Conservation (phyloP, 257 asterid species). For the Lithospermum erythrorhizon region DNA sequence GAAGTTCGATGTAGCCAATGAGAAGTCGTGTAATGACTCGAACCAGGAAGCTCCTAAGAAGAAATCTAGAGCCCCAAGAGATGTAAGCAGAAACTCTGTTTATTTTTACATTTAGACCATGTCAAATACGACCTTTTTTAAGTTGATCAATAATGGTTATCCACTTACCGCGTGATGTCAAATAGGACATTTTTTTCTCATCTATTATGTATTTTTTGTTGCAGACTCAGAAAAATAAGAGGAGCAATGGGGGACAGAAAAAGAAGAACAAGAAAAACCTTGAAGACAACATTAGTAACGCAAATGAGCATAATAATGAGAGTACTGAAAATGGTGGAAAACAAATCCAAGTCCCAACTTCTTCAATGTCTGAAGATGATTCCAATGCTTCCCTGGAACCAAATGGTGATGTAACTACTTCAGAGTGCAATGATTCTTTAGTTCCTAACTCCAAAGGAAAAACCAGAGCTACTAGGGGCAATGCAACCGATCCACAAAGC, state of each 20-base stretch:
- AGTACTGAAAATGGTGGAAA: conserved; percentile 11
- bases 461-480: conserved; percentile 44
- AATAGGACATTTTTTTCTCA: conserved; percentile 5
- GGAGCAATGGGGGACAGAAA: conserved; percentile 17
- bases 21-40: conserved; percentile 3
- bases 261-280: conserved; percentile 34
- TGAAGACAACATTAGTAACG: conserved; percentile 4
- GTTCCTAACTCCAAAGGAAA: conserved; percentile 35
- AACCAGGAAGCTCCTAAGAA: conserved; percentile 30
- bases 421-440: conserved; percentile 20
- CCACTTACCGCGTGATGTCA: too few relatives aligned
- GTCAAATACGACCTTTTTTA: too few relatives aligned
- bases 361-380: conserved; percentile 44
- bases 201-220: conserved; percentile 3
- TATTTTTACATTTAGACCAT: too few relatives aligned
- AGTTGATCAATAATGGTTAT: too few relatives aligned
- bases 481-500: conserved; percentile 91
- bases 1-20: conserved; percentile 11
- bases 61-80: conserved; percentile 33
- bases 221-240: conserved; percentile 19
- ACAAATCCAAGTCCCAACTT: conserved; percentile 30
- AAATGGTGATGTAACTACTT: conserved; percentile 19
- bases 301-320: conserved; percentile 29
- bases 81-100: conserved; percentile 29
- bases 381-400: conserved; percentile 38